These are phyloP conservation scores for Nitzschia inconspicua DNA, from an alignment of 108 stramenopile species.

Conservation along the genomic window DNA sequence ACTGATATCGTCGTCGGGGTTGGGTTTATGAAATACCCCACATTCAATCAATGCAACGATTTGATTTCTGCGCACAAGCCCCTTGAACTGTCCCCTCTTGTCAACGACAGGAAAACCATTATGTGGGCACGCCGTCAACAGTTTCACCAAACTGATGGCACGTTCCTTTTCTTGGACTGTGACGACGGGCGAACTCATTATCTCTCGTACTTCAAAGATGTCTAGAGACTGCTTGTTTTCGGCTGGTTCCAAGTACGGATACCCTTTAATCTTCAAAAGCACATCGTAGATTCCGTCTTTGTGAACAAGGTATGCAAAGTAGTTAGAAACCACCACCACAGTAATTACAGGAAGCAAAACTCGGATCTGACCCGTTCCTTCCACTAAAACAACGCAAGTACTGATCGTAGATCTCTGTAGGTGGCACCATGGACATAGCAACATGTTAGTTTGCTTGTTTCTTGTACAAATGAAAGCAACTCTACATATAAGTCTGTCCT, in stretches of 20 bases:
- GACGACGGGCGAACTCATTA: slow-evolving; percentile 45
- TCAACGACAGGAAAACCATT: slow-evolving; percentile 73
- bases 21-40: slow-evolving; percentile 36
- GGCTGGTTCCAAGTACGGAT: slow-evolving; percentile 42
- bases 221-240: slow-evolving; percentile 28
- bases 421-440: no score
- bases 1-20: background rate
- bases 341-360: slow-evolving; percentile 55
- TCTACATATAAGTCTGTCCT: background rate
- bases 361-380: slow-evolving; percentile 60
- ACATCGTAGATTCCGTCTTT: slow-evolving; percentile 40
- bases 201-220: slow-evolving; percentile 34
- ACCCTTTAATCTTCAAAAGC: slow-evolving; percentile 30
- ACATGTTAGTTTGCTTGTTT: no score
- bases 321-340: slow-evolving; percentile 38
- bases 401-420: slow-evolving; percentile 50
- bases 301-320: slow-evolving; percentile 25
- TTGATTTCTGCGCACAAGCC: slow-evolving; percentile 52
- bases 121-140: slow-evolving; percentile 25
- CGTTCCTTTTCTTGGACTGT: slow-evolving; percentile 18
- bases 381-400: slow-evolving; percentile 57
- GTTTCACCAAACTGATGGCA: slow-evolving; percentile 29
- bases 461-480: background rate
- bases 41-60: slow-evolving; percentile 50
- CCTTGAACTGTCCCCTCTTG: slow-evolving; percentile 22